Evolutionary conservation across 768 basidiomycete genomes (phyloP).

Genomic region (Kwoniella botswanensis): DNA sequence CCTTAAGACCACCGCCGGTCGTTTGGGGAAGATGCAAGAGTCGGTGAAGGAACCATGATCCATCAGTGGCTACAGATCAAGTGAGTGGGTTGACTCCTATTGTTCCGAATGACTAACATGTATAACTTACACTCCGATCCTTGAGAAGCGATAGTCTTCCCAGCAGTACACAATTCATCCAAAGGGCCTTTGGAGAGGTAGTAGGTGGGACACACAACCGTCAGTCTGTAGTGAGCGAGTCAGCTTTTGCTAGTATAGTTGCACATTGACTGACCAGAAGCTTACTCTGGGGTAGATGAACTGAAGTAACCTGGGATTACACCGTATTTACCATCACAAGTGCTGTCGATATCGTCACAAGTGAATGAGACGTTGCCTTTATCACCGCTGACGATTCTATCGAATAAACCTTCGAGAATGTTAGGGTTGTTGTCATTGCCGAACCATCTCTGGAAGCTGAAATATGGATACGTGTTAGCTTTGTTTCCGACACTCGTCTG

Average conservation of each 20-base stretch:
- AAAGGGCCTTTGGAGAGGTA: constrained; percentile 27
- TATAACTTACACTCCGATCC: constrained; percentile 28
- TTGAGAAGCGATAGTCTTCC: constrained; percentile 21
- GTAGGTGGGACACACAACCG: constrained; percentile 33
- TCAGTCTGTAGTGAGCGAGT: constrained; percentile 16
- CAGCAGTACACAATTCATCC: constrained; percentile 25
- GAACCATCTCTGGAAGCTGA: constrained; percentile 34
- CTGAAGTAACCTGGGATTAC: constrained; percentile 30
- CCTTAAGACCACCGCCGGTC: constrained; percentile 21
- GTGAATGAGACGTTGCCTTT: constrained; percentile 30
- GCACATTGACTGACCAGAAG: too few relatives aligned
- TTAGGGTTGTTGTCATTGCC: constrained; percentile 25
- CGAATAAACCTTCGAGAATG: constrained; percentile 29
- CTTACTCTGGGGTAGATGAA: constrained; percentile 18
- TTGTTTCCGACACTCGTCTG: too few relatives aligned
- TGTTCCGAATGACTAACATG: not conserved
- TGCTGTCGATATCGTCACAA: constrained; percentile 26
- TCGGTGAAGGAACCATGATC: constrained; percentile 34
- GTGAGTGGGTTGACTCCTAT: not conserved
- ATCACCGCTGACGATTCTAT: constrained; percentile 34
- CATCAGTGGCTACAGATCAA: constrained; percentile 23
- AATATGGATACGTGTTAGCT: not conserved
- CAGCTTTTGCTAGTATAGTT: too few relatives aligned
- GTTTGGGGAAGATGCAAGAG: constrained; percentile 31
- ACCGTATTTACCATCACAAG: constrained; percentile 32